Evolutionary conservation across 2,329 filamentous ascomycete genomes (phyloP).

Genomic region (Zymoseptoria brevis): DNA sequence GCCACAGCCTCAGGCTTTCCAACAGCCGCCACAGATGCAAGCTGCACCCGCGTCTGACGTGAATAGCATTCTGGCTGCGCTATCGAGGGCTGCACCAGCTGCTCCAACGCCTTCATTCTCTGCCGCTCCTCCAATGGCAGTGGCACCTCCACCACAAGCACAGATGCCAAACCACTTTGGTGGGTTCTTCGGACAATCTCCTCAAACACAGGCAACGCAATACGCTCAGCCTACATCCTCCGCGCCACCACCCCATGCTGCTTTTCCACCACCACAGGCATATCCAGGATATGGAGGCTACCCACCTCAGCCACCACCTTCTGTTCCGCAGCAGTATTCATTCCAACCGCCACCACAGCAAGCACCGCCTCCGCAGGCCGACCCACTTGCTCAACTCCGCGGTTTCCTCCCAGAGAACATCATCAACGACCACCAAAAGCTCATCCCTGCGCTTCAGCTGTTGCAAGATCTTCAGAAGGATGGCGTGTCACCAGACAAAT

Average conservation of each 20-base stretch:
- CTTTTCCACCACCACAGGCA: conserved; percentile 15
- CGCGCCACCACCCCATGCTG: conserved; percentile 9
- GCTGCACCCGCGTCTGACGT: conserved; percentile 25
- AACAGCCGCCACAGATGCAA: conserved; percentile 7
- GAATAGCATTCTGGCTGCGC: conserved; percentile 29
- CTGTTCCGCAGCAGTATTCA: conserved; percentile 29
- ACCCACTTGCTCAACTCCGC: conserved; percentile 24
- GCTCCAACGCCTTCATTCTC: conserved; percentile 19
- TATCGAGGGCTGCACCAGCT: conserved; percentile 24
- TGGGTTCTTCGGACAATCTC: conserved; percentile 20
- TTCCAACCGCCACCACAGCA: conserved; percentile 54
- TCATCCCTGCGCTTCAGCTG: conserved; percentile 64
- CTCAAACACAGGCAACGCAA: conserved; percentile 9
- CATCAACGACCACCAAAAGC: conserved; percentile 36
- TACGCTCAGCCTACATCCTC: conserved; percentile 11
- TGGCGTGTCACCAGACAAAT: conserved; percentile 70
- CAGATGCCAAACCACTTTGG: conserved; percentile 23
- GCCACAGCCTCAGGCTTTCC: conserved; percentile 8
- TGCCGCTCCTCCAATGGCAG: conserved; percentile 12
- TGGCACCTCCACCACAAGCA: conserved; percentile 13
- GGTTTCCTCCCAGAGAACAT: conserved; percentile 31
- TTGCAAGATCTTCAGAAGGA: conserved; percentile 68
- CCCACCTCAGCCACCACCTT: conserved; percentile 27
- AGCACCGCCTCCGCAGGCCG: conserved; percentile 16
- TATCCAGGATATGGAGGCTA: conserved; percentile 14